A percentile compares a stretch with the other conserved stretches of the same genome.
Evolutionary conservation across 2,329 filamentous ascomycete species (phyloP).

Genomic region (Thielaviopsis euricoi): DNA sequence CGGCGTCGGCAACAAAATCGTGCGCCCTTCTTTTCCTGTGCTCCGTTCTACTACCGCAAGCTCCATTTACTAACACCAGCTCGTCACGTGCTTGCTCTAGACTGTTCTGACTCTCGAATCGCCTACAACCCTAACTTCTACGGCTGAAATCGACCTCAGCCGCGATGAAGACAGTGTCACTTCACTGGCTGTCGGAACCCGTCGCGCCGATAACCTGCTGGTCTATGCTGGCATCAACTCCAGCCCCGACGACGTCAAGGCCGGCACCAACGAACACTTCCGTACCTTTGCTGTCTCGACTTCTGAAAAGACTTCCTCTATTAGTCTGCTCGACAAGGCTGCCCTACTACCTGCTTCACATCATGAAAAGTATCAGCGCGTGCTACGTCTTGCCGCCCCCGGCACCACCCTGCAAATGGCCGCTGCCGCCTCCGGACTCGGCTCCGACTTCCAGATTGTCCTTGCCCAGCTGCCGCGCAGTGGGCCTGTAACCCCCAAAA

Average conservation of each 20-base stretch:
- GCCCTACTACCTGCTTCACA: slow-evolving; percentile 33
- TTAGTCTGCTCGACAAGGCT: slow-evolving; percentile 32
- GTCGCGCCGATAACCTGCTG: slow-evolving; percentile 30
- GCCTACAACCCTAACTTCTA: slow-evolving; percentile 44
- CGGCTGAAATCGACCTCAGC: slow-evolving; percentile 61
- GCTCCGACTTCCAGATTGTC: slow-evolving; percentile 60
- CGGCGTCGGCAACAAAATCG: slow-evolving; percentile 77
- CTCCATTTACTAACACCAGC: background rate
- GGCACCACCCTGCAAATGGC: slow-evolving; percentile 47
- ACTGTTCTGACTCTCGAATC: slow-evolving; percentile 55
- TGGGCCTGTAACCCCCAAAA: slow-evolving; percentile 27
- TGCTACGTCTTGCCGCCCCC: slow-evolving; percentile 37
- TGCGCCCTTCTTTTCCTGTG: slow-evolving; percentile 23
- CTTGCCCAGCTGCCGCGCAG: slow-evolving; percentile 52
- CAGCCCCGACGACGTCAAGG: slow-evolving; percentile 50
- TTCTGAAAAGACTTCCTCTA: slow-evolving; percentile 16
- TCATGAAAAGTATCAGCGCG: slow-evolving; percentile 40
- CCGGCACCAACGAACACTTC: slow-evolving; percentile 71
- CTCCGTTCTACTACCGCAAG: background rate
- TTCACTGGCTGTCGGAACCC: slow-evolving; percentile 55
- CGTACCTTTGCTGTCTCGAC: slow-evolving; percentile 49
- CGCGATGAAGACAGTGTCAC: slow-evolving; percentile 80
- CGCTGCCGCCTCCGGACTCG: slow-evolving; percentile 62
- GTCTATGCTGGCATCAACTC: slow-evolving; percentile 75
- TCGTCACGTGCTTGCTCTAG: slow-evolving; percentile 23